A percentile compares a stretch with the other conserved stretches of the same genome.
Evolutionary conservation across 2,329 filamentous ascomycete species (phyloP).

Genomic region (Aspergillus nomiae): DNA sequence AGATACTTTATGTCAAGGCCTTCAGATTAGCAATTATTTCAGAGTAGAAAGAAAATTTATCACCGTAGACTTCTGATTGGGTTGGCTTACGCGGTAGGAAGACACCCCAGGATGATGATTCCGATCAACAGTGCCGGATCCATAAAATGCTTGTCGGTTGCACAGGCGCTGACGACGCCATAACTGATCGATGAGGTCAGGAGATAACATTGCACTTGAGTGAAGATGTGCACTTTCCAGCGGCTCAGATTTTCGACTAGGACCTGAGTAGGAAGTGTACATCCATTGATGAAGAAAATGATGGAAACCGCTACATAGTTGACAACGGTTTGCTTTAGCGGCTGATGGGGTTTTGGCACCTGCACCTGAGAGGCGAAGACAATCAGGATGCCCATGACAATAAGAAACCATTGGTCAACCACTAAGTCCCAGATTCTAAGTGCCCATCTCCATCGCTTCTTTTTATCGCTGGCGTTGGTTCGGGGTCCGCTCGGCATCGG

Average conservation of each 20-base stretch:
- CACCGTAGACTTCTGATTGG: background rate
- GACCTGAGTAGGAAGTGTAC: slow-evolving; percentile 62
- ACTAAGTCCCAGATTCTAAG: background rate
- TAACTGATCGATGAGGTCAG: slow-evolving; percentile 62
- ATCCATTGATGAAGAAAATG: slow-evolving; percentile 68
- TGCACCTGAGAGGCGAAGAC: slow-evolving; percentile 55
- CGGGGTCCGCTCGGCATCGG: background rate
- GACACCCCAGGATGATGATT: slow-evolving; percentile 61
- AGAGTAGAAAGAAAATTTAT: background rate
- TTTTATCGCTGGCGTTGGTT: background rate
- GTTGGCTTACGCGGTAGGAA: slow-evolving; percentile 57
- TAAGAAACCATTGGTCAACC: slow-evolving; percentile 60
- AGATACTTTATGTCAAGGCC: slow-evolving; percentile 43
- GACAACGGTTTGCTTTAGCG: slow-evolving; percentile 46
- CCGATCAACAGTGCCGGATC: slow-evolving; percentile 64
- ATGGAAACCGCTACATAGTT: slow-evolving; percentile 65
- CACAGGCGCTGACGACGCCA: slow-evolving; percentile 48
- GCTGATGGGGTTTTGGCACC: slow-evolving; percentile 54
- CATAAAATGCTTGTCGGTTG: slow-evolving; percentile 51
- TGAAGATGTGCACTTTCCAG: slow-evolving; percentile 64
- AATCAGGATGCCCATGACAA: slow-evolving; percentile 55
- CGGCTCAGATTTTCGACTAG: slow-evolving; percentile 45
- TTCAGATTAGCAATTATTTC: background rate
- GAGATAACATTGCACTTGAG: slow-evolving; percentile 65
- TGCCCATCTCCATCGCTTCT: background rate